Percentiles rank a stretch among this genome's conserved stretches.
These are phyloP conservation scores for Metschnikowia kofuensis DNA, from an alignment of 805 yeast genomes.

Conservation along the genomic window DNA sequence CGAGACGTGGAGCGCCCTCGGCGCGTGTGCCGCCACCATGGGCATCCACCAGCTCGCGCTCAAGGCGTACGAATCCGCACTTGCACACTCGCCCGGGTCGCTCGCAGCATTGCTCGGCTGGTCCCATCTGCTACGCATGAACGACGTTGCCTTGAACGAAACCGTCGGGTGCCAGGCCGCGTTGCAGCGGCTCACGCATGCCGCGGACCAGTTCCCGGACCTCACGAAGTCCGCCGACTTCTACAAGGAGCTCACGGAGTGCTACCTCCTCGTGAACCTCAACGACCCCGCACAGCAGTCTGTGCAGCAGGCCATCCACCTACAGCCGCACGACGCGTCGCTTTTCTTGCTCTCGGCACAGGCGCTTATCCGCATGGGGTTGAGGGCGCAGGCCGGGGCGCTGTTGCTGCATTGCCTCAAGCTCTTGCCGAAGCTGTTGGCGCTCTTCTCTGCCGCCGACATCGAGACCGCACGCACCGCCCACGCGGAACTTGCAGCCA, in stretches of 20 bases:
- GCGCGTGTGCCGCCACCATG: slow-evolving; percentile 43
- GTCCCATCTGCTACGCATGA: slow-evolving; percentile 37
- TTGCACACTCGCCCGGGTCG: slow-evolving; percentile 40
- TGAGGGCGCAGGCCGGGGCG: slow-evolving; percentile 45
- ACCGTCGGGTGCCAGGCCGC: slow-evolving; percentile 40
- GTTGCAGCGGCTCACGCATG: slow-evolving; percentile 37
- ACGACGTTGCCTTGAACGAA: slow-evolving; percentile 36
- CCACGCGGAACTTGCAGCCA: slow-evolving; percentile 54
- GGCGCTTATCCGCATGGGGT: slow-evolving; percentile 42
- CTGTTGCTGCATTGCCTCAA: slow-evolving; percentile 45
- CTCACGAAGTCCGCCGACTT: slow-evolving; percentile 38
- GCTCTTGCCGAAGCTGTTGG: slow-evolving; percentile 34
- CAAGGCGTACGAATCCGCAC: slow-evolving; percentile 41
- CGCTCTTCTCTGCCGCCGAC: slow-evolving; percentile 28
- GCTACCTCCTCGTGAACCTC: slow-evolving; percentile 46
- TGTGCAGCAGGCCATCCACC: slow-evolving; percentile 40
- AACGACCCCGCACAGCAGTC: slow-evolving; percentile 52
- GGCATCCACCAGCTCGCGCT: slow-evolving; percentile 42
- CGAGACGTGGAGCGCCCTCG: slow-evolving; percentile 48
- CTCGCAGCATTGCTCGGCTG: slow-evolving; percentile 42
- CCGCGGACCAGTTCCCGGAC: slow-evolving; percentile 36
- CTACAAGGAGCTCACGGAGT: slow-evolving; percentile 51
- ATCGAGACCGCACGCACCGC: slow-evolving; percentile 49
- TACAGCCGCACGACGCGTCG: slow-evolving; percentile 41
- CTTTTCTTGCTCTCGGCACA: slow-evolving; percentile 51